Evolutionary conservation across 1,284 basidiomycete species (phyloP).

Genomic region (Stereum hirsutum): DNA sequence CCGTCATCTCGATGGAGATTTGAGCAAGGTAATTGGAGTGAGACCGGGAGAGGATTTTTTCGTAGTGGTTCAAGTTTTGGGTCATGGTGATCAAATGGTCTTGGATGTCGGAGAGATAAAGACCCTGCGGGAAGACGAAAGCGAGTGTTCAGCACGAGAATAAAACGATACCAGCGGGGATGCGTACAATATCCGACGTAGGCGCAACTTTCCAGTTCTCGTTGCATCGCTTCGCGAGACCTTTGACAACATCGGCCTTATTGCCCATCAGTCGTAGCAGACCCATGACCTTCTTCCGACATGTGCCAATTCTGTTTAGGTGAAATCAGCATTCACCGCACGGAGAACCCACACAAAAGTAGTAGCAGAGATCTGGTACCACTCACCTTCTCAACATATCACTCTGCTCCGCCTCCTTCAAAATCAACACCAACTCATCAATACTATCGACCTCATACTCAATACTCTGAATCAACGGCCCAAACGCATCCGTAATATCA

Average conservation of each 20-base stretch:
- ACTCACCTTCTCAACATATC: slow-evolving; percentile 63
- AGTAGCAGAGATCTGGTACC: slow-evolving; percentile 3
- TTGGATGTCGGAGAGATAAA: slow-evolving; percentile 93
- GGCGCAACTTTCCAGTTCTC: slow-evolving; percentile 99
- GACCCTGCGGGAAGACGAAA: slow-evolving; percentile 43
- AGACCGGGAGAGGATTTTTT: slow-evolving; percentile 96
- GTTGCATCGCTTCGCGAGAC: slow-evolving; percentile 95
- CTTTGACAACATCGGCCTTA: slow-evolving; percentile 99
- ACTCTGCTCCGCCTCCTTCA: slow-evolving; percentile 80
- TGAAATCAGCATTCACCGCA: slow-evolving; percentile 1
- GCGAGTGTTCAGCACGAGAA: neutral
- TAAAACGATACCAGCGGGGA: neutral
- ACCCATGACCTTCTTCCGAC: slow-evolving; percentile 99
- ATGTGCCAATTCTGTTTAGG: slow-evolving; percentile 80
- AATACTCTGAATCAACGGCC: slow-evolving; percentile 96
- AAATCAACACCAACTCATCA: slow-evolving; percentile 94
- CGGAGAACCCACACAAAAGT: neutral
- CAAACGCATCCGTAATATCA: slow-evolving; percentile 99
- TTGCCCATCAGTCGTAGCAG: slow-evolving; percentile 94
- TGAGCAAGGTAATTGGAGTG: slow-evolving; percentile 99
- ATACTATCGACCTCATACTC: slow-evolving; percentile 99
- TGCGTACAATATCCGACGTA: slow-evolving; percentile 88
- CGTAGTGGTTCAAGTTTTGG: slow-evolving; percentile 97
- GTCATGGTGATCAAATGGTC: slow-evolving; percentile 99
- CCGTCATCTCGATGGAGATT: slow-evolving; percentile 98